Conservation (phyloP, 768 basidiomycete species). For the Tylopilus balloui region DNA sequence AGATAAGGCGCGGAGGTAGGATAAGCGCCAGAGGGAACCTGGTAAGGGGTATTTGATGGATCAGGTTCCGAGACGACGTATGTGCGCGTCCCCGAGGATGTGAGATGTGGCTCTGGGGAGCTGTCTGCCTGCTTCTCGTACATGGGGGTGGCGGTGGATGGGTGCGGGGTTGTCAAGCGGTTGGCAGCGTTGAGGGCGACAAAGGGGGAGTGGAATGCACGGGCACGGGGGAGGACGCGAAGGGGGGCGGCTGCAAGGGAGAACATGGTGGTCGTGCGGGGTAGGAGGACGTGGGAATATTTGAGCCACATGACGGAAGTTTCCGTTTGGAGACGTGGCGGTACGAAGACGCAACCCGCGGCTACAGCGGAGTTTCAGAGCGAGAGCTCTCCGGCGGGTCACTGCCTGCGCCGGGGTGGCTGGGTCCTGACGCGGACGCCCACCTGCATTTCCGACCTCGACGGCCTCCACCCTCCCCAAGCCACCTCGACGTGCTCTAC, state of each 20-base stretch:
- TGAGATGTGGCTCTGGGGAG: conserved; percentile 44
- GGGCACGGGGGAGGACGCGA: conserved; percentile 21
- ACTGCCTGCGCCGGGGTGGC: conserved; percentile 8
- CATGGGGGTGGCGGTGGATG: conserved; percentile 29
- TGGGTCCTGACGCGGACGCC: conserved; percentile 8
- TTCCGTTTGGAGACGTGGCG: not conserved
- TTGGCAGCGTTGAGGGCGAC: conserved; percentile 43
- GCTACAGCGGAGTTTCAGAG: conserved; percentile 8
- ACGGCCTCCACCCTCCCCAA: too few relatives aligned
- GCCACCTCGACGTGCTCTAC: not conserved
- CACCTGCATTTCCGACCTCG: conserved; percentile 19
- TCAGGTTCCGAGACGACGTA: conserved; percentile 76
- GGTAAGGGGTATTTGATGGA: conserved; percentile 53
- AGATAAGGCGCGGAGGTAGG: conserved; percentile 46
- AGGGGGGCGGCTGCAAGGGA: not conserved
- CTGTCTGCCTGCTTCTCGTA: conserved; percentile 64
- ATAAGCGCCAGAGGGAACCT: conserved; percentile 71
- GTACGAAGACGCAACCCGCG: too few relatives aligned
- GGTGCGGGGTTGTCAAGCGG: conserved; percentile 30
- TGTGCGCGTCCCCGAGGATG: conserved; percentile 48
- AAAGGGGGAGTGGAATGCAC: conserved; percentile 66
- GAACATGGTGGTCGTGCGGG: conserved; percentile 24
- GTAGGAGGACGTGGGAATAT: conserved; percentile 23
- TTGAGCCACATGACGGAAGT: conserved; percentile 21
- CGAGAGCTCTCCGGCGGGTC: not conserved